Conservation (phyloP, 345 rosid genomes). For the Triadica sebifera region DNA sequence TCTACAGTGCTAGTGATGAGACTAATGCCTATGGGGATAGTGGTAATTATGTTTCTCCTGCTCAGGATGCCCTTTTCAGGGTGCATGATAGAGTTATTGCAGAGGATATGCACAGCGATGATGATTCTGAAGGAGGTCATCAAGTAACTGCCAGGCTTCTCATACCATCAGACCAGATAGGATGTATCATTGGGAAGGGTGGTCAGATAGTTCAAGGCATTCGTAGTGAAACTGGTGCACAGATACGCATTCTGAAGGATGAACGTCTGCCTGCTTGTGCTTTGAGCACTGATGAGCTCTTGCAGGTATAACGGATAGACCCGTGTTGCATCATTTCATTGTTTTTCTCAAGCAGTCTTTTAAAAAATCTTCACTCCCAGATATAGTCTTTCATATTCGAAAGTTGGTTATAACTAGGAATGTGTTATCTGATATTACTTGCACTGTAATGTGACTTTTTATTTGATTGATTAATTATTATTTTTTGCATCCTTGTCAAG, state of each 20-base stretch:
- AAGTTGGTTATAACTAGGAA: not conserved
- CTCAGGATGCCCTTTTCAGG: slow-evolving; percentile 87
- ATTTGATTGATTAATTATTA: no score
- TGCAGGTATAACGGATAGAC: slow-evolving; percentile 53
- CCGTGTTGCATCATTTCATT: not conserved
- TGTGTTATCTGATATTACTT: not conserved
- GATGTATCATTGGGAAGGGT: slow-evolving; percentile 92
- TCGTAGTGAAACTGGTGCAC: slow-evolving; percentile 89
- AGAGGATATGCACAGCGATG: slow-evolving; percentile 56
- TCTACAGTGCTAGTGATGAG: slow-evolving; percentile 84
- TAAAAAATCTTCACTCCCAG: not conserved
- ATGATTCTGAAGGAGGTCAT: slow-evolving; percentile 54
- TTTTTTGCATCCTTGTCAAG: no score
- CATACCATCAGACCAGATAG: slow-evolving; percentile 98
- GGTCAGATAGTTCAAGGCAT: slow-evolving; percentile 88
- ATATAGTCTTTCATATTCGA: not conserved
- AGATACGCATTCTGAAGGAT: slow-evolving; percentile 87
- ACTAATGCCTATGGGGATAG: slow-evolving; percentile 63
- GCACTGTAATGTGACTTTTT: not conserved
- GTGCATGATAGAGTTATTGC: slow-evolving; percentile 83
- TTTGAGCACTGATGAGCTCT: slow-evolving; percentile 79
- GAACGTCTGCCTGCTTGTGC: slow-evolving; percentile 86
- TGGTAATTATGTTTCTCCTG: slow-evolving; percentile 60
- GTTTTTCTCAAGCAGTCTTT: not conserved
- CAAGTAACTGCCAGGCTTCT: slow-evolving; percentile 74